These are phyloP conservation scores for Pythium dissotocum DNA, from an alignment of 352 stramenopile genomes.

Conservation along the genomic window DNA sequence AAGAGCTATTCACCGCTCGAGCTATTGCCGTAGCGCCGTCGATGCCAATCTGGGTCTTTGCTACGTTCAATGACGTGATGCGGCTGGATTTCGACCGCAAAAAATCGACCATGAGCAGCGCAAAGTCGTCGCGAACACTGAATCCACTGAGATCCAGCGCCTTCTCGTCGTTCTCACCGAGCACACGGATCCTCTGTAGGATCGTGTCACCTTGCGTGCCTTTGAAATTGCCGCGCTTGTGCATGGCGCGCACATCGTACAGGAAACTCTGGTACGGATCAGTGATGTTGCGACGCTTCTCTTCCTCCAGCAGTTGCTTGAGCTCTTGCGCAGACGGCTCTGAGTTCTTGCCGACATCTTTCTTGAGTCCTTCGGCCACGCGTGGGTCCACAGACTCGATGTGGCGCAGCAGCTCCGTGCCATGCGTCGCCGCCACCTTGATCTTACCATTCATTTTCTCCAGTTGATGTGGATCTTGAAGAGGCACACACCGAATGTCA, in stretches of 20 bases:
- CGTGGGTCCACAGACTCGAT: conserved; percentile 59
- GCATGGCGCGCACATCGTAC: conserved; percentile 60
- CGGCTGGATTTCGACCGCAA: conserved; percentile 53
- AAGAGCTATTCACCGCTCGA: conserved; percentile 34
- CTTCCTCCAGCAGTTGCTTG: conserved; percentile 58
- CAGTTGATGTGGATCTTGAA: conserved; percentile 27
- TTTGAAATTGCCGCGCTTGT: conserved; percentile 71
- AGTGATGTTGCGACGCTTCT: conserved; percentile 57
- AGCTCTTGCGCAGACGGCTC: conserved; percentile 33
- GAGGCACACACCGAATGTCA: conserved; percentile 9
- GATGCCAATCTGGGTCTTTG: conserved; percentile 53
- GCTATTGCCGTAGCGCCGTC: conserved; percentile 42
- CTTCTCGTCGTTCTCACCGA: conserved; percentile 37
- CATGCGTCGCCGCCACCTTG: conserved; percentile 44
- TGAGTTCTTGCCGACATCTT: conserved; percentile 8
- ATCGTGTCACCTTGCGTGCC: conserved; percentile 52
- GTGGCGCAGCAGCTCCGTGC: conserved; percentile 45
- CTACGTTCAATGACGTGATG: conserved; percentile 46
- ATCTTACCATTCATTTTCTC: conserved; percentile 16
- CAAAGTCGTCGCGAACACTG: conserved; percentile 59
- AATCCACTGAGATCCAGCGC: conserved; percentile 59
- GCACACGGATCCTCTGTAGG: conserved; percentile 50
- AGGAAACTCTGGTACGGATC: conserved; percentile 66
- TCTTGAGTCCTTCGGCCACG: conserved; percentile 54
- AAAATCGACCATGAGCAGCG: conserved; percentile 53